Conservation (phyloP, 2,329 filamentous ascomycete species). For the Alternaria ventricosa region DNA sequence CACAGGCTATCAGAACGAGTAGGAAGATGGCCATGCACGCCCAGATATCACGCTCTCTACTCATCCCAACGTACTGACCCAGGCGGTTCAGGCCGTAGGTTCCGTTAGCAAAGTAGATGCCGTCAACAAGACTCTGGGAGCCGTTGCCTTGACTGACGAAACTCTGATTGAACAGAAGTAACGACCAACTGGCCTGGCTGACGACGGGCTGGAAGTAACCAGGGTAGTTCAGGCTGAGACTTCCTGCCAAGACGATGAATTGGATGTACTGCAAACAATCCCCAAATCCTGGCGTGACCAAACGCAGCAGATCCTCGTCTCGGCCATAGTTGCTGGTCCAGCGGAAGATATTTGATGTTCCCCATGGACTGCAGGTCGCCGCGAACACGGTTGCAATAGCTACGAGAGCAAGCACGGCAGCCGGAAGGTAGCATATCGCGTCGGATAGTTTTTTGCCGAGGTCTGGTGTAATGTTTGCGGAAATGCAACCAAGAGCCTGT, state of each 20-base stretch:
- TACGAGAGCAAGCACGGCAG: slow-evolving; percentile 78
- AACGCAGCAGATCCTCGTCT: slow-evolving; percentile 85
- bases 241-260: slow-evolving; percentile 87
- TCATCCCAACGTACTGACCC: slow-evolving; percentile 83
- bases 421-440: slow-evolving; percentile 76
- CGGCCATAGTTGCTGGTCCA: slow-evolving; percentile 99
- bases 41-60: slow-evolving; percentile 81
- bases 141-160: slow-evolving; percentile 74
- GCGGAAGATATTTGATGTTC: slow-evolving; percentile 84
- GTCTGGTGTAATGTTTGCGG: slow-evolving; percentile 82
- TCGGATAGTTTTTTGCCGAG: slow-evolving; percentile 73
- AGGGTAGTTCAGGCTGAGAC: slow-evolving; percentile 84
- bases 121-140: slow-evolving; percentile 74
- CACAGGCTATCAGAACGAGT: slow-evolving; percentile 72
- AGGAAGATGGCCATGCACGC: slow-evolving; percentile 93
- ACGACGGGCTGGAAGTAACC: slow-evolving; percentile 93
- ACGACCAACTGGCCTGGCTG: slow-evolving; percentile 86
- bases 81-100: slow-evolving; percentile 80
- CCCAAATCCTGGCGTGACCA: slow-evolving; percentile 94
- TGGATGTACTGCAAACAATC: slow-evolving; percentile 98
- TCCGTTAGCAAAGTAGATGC: slow-evolving; percentile 82
- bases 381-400: slow-evolving; percentile 84
- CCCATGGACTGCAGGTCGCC: slow-evolving; percentile 91
- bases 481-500: slow-evolving; percentile 78
- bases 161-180: slow-evolving; percentile 91